Evolutionary conservation across 1,139 yeast species (phyloP), one percentile per base, ranked within the genome.

Genomic region (Wickerhamomyces sp.): DNA sequence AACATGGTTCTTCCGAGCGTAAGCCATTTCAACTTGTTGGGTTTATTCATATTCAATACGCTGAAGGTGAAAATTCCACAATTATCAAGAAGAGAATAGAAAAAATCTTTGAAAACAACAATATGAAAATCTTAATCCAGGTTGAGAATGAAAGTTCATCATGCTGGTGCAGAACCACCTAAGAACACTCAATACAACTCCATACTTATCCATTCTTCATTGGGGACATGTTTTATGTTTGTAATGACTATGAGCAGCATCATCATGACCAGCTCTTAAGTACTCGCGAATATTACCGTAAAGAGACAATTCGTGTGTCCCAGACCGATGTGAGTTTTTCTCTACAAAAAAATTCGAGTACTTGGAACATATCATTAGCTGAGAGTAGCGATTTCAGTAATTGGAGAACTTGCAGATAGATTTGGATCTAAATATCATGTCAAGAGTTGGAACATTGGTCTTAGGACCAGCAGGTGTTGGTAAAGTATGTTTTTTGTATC

Each of bases 401-500:
- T 18, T 4, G 23, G 23, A 18, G 5, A 5, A n/a, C n/a, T n/a
- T n/a, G n/a, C n/a, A 18, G 23, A 18, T 3, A 18, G 23, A 18
- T 18, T 18, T 18, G 23, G 23, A 5, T 5, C 23, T 4, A 5
- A 5, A 18, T 18, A 18, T 18, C 29, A 93, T 93, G 99, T 89
- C 97, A 4, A 74, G 96, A 67, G 96, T 90, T 2, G 99, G 98
- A 47, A 94, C 90, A n/a, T 69, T 93, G 54, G 96, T 93, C 3
- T 67, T 93, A 54, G 99, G 99, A 1, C 99, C 99, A 14, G 99
- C 99, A 0, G 99, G 99, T 34, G 98, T 86, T 13, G 99, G 99
- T 10, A 93, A 84, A 53, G 69, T 66, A 43, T 7, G 60, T 45
- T 9, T 10, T 5, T 2, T 14, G 23, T 18, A 18, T 18, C 23